Conservation (phyloP, 2,329 filamentous ascomycete genomes). For the Ceratocystis albifundus region DNA sequence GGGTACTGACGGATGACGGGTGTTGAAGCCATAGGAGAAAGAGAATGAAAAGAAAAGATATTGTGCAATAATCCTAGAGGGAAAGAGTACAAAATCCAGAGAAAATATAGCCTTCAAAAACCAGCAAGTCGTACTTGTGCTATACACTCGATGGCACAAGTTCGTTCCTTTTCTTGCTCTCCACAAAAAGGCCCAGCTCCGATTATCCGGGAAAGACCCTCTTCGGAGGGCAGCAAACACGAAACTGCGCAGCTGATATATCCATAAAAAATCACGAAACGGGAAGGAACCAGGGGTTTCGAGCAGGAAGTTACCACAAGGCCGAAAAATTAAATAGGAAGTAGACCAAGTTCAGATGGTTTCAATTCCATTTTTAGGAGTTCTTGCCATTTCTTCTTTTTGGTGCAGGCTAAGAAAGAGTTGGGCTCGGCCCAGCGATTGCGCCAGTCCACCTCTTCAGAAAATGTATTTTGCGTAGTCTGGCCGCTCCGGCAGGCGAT, state of each 20-base stretch:
- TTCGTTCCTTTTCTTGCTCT: background rate
- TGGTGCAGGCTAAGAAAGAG: background rate
- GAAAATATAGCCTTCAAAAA: background rate
- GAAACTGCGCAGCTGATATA: background rate
- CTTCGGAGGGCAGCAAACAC: background rate
- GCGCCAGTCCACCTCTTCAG: too few relatives aligned
- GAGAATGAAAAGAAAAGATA: too few relatives aligned
- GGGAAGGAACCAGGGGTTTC: conserved; percentile 9
- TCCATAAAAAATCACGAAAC: conserved; percentile 1
- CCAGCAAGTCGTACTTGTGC: too few relatives aligned
- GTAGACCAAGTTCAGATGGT: background rate
- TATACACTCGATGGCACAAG: background rate
- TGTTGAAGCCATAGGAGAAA: too few relatives aligned
- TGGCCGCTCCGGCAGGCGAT: too few relatives aligned
- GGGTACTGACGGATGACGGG: too few relatives aligned
- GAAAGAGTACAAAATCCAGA: background rate
- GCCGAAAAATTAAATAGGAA: background rate
- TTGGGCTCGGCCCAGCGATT: too few relatives aligned
- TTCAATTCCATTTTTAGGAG: background rate
- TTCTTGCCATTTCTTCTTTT: background rate
- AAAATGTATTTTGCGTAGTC: too few relatives aligned
- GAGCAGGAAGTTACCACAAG: background rate
- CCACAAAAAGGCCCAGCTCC: background rate
- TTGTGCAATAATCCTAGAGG: too few relatives aligned
- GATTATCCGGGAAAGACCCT: background rate